phyloP scores from a whole-genome alignment of 345 rosid species.

The Psidium guajava region DNA sequence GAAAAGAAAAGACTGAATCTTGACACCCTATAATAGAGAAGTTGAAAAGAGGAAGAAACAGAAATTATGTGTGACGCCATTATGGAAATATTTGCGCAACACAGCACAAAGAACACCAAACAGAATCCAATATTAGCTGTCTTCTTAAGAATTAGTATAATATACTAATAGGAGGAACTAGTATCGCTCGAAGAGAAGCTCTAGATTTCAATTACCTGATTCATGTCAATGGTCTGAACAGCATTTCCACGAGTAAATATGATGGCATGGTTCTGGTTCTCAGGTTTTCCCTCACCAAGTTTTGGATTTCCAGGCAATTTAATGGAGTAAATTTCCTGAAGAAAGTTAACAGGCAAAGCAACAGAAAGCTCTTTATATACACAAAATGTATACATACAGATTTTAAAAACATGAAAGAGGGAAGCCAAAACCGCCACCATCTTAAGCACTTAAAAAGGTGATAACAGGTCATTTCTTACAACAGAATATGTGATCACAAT shows the following conservation, averaged over 20 bases:
- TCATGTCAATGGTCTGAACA: constrained; percentile 96
- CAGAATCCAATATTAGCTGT: not conserved
- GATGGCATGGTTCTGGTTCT: constrained; percentile 97
- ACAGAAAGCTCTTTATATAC: not conserved
- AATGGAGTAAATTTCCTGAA: constrained; percentile 85
- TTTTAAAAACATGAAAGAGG: not conserved
- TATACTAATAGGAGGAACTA: not conserved
- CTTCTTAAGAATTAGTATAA: not conserved
- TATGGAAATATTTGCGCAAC: not conserved
- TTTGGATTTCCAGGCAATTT: constrained; percentile 96
- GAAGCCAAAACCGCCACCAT: not conserved
- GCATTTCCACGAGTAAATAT: constrained; percentile 97
- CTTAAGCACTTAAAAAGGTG: not conserved
- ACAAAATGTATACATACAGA: not conserved
- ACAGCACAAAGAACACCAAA: not conserved
- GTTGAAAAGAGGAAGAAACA: not conserved
- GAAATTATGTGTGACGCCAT: not conserved
- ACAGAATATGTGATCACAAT: not conserved
- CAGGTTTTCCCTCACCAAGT: constrained; percentile 98
- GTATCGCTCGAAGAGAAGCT: not conserved
- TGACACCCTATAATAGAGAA: not conserved
- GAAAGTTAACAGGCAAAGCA: constrained; percentile 1
- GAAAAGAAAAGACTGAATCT: not conserved
- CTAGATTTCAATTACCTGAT: constrained; percentile 43
- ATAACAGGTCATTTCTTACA: not conserved